Conservation (phyloP, 345 rosid species). For the Sonneratia caseolaris region DNA sequence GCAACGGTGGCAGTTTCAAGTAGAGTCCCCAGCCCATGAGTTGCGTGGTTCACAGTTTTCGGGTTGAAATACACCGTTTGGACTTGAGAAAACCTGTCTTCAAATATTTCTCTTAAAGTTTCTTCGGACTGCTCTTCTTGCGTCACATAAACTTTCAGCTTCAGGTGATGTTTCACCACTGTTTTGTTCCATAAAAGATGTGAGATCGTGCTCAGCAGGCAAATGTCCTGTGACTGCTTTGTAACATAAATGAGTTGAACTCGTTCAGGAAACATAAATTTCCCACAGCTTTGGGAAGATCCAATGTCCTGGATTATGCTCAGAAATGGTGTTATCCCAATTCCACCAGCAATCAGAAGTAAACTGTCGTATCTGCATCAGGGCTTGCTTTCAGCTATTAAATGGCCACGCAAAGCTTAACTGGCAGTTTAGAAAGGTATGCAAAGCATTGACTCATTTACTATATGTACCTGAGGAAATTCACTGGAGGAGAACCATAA, state of each 20-base stretch:
- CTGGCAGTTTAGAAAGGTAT: neutral
- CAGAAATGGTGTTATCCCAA: slow-evolving; percentile 74
- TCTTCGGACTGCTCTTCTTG: slow-evolving; percentile 31
- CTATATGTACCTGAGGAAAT: slow-evolving; percentile 47
- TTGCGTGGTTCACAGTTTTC: slow-evolving; percentile 26
- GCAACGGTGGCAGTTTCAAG: slow-evolving; percentile 33
- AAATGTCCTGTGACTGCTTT: slow-evolving; percentile 46
- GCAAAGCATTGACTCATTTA: neutral
- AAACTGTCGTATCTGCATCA: slow-evolving; percentile 60
- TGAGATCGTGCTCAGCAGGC: slow-evolving; percentile 47
- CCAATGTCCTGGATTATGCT: slow-evolving; percentile 65
- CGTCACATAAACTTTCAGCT: slow-evolving; percentile 55
- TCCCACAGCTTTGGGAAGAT: slow-evolving; percentile 22
- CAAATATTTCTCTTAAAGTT: slow-evolving; percentile 33
- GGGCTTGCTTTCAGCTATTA: neutral
- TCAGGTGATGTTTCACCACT: slow-evolving; percentile 27
- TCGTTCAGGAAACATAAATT: slow-evolving; percentile 27
- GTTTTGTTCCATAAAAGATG: slow-evolving; percentile 34
- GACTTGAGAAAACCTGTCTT: slow-evolving; percentile 30
- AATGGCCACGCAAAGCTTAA: neutral
- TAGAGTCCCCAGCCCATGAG: slow-evolving; percentile 42
- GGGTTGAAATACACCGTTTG: slow-evolving; percentile 34
- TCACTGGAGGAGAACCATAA: slow-evolving; percentile 61
- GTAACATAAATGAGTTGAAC: slow-evolving; percentile 50
- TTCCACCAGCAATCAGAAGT: slow-evolving; percentile 71